These are phyloP conservation scores for Dendrobium nobile DNA, from an alignment of 106 monocot genomes.

Conservation along the genomic window DNA sequence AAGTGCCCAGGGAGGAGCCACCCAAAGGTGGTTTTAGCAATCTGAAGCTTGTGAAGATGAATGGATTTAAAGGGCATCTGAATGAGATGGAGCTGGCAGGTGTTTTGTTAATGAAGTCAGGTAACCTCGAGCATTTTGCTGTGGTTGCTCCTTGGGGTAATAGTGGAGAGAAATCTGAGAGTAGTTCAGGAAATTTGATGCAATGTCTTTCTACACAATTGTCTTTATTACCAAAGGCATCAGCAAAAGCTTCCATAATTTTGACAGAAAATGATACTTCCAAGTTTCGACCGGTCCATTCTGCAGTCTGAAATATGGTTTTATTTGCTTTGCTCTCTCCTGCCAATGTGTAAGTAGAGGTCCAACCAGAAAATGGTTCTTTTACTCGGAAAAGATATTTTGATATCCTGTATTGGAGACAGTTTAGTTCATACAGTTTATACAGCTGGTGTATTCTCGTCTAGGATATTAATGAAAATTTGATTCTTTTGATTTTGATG, in stretches of 20 bases:
- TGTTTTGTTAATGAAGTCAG: slow-evolving; percentile 21
- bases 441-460: background rate
- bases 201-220: slow-evolving; percentile 14
- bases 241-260: slow-evolving; percentile 19
- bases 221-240: slow-evolving; percentile 18
- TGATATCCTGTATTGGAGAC: background rate
- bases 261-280: slow-evolving; percentile 17
- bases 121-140: slow-evolving; percentile 15
- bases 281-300: slow-evolving; percentile 22
- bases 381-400: background rate
- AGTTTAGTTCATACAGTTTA: slow-evolving; percentile 5
- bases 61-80: slow-evolving; percentile 30
- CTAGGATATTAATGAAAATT: slow-evolving; percentile 3
- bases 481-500: slow-evolving; percentile 6
- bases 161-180: background rate
- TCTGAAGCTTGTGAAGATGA: slow-evolving; percentile 27
- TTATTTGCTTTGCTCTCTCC: slow-evolving; percentile 4
- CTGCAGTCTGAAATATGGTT: slow-evolving; percentile 12
- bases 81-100: slow-evolving; percentile 23
- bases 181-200: slow-evolving; percentile 1
- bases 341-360: background rate
- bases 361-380: slow-evolving; percentile 2
- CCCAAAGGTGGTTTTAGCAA: slow-evolving; percentile 20
- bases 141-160: slow-evolving; percentile 15
- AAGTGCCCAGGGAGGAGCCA: slow-evolving; percentile 19